phyloP scores from a whole-genome alignment of 495 filamentous ascomycete genomes.

The Neurospora sp. region DNA sequence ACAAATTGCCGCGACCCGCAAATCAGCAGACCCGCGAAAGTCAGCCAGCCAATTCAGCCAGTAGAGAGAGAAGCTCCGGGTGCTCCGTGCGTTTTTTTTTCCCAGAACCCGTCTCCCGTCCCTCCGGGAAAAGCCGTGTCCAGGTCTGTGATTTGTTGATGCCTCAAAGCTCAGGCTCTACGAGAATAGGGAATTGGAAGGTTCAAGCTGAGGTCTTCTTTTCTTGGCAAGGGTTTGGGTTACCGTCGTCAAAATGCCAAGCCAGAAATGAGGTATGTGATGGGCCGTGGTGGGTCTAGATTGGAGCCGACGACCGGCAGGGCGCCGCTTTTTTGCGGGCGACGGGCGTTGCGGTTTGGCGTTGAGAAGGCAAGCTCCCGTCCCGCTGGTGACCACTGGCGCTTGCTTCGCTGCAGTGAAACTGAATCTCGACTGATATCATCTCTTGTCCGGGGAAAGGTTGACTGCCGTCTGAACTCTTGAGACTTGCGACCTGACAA shows the following conservation, averaged over 20 bases:
- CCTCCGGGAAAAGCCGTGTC: not conserved
- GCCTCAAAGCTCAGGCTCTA: not conserved
- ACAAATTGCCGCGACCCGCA: not conserved
- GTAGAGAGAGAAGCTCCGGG: slow-evolving; percentile 1
- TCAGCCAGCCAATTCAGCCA: slow-evolving; percentile 2
- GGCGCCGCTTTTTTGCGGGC: not conserved
- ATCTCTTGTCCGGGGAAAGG: not conserved
- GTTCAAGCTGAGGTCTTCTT: not conserved
- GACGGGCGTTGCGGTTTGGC: not conserved
- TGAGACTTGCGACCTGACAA: not conserved
- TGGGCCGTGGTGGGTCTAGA: not conserved
- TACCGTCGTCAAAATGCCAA: not conserved
- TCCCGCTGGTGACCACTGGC: not conserved
- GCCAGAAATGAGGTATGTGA: not conserved
- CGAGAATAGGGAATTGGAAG: not conserved
- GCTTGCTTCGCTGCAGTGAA: not conserved
- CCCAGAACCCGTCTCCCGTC: not conserved
- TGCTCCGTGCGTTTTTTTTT: not conserved
- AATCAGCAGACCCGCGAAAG: not conserved
- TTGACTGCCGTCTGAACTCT: not conserved
- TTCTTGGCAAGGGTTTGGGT: not conserved
- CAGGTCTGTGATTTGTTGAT: not conserved
- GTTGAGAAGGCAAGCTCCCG: not conserved
- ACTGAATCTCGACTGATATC: not conserved
- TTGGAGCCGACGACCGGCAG: not conserved